phyloP scores from a whole-genome alignment of 208 protist genomes.

The Strigomonas galati region DNA sequence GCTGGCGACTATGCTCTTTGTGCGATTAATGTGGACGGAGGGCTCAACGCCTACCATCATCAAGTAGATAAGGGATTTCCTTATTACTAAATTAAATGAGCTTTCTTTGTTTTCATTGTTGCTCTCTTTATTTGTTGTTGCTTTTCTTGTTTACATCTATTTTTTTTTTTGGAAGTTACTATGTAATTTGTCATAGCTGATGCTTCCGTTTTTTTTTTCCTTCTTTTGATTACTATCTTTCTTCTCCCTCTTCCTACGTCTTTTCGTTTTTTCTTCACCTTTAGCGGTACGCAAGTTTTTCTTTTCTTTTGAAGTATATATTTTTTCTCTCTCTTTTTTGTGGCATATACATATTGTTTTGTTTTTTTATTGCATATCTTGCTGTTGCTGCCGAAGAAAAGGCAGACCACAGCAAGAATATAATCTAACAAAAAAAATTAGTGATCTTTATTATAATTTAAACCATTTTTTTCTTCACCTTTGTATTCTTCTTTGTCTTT shows the following conservation, averaged over 20 bases:
- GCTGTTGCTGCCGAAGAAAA: background rate
- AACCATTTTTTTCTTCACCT: background rate
- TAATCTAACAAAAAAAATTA: background rate
- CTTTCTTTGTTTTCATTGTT: slow-evolving; percentile 3
- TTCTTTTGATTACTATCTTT: slow-evolving; percentile 10
- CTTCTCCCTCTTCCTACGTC: background rate
- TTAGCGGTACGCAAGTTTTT: background rate
- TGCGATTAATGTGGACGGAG: slow-evolving; percentile 69
- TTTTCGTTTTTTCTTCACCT: background rate
- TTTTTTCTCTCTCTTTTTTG: background rate
- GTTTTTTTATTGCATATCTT: background rate
- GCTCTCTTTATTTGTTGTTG: background rate
- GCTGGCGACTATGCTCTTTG: slow-evolving; percentile 16
- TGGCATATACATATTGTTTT: background rate
- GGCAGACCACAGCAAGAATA: background rate
- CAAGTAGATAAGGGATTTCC: slow-evolving; percentile 63
- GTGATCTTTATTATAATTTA: background rate
- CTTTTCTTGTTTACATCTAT: slow-evolving; percentile 2
- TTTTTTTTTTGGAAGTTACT: slow-evolving; percentile 4
- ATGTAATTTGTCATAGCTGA: background rate
- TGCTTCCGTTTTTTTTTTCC: background rate
- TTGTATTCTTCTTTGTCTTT: background rate
- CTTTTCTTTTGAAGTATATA: background rate
- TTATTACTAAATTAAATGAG: slow-evolving; percentile 42
- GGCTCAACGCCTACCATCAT: slow-evolving; percentile 70